Conservation (phyloP, 1,284 basidiomycete species). For the Tilletiopsis washingtonensis region DNA sequence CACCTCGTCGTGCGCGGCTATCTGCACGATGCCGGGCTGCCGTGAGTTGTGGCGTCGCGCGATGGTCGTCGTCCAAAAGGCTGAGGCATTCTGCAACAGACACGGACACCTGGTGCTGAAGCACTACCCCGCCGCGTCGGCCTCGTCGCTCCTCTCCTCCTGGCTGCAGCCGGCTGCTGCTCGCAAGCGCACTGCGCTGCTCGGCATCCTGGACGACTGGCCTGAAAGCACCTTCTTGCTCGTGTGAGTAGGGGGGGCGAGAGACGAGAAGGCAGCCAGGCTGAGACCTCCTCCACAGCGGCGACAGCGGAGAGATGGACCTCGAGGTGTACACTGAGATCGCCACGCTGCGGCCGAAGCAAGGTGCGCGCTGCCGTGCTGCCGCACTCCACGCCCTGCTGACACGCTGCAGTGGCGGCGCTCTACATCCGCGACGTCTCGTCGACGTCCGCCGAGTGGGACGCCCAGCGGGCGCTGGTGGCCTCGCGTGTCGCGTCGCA, state of each 20-base stretch:
- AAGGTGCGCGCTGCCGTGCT: no score
- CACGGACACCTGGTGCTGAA: slow-evolving; percentile 50
- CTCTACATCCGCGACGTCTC: not conserved
- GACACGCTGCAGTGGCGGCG: no score
- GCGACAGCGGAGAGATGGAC: slow-evolving; percentile 42
- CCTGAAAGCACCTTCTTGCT: slow-evolving; percentile 29
- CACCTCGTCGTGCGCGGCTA: slow-evolving; percentile 72
- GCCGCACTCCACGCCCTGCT: no score
- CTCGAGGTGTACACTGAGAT: slow-evolving; percentile 39
- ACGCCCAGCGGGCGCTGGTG: no score
- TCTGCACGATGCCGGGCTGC: slow-evolving; percentile 61
- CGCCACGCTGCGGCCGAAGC: slow-evolving; percentile 28
- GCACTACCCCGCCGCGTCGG: slow-evolving; percentile 18
- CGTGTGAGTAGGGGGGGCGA: slow-evolving; percentile 4
- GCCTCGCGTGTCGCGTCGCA: not conserved
- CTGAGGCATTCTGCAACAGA: no score
- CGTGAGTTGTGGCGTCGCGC: no score
- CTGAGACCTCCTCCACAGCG: slow-evolving; percentile 1
- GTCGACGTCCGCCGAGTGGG: not conserved
- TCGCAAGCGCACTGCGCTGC: slow-evolving; percentile 24
- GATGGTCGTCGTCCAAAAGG: no score
- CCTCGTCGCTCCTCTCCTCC: slow-evolving; percentile 18
- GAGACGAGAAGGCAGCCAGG: not conserved
- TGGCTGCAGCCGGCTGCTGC: slow-evolving; percentile 35
- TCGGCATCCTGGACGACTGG: slow-evolving; percentile 28